Percentiles rank a stretch among this genome's conserved stretches.
These are phyloP conservation scores for Larix sibirica DNA, from an alignment of 83 land plant species.

Conservation along the genomic window DNA sequence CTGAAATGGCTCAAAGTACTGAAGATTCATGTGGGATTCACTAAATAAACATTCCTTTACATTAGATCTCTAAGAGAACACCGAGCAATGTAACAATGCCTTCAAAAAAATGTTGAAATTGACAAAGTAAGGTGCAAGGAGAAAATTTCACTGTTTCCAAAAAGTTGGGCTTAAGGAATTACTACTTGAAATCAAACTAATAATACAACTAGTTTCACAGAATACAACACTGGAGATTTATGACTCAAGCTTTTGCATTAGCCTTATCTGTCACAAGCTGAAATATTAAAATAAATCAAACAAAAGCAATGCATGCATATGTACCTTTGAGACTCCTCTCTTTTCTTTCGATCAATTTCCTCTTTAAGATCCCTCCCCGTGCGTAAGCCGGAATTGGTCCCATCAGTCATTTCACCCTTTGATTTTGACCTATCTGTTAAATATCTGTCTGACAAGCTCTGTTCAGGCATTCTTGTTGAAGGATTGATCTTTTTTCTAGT, in stretches of 20 bases:
- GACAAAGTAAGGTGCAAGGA: neutral
- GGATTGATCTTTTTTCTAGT: neutral
- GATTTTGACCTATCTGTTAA: slow-evolving; percentile 9
- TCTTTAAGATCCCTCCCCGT: slow-evolving; percentile 43
- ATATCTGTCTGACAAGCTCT: slow-evolving; percentile 4
- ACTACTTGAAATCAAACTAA: neutral
- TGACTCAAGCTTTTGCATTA: neutral
- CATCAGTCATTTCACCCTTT: slow-evolving; percentile 17
- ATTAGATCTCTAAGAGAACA: neutral
- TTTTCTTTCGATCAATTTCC: slow-evolving; percentile 43
- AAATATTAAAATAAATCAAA: slow-evolving; percentile 5
- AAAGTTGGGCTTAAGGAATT: neutral
- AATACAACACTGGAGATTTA: neutral
- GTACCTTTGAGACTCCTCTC: slow-evolving; percentile 35
- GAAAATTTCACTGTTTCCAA: neutral
- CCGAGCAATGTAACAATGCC: neutral
- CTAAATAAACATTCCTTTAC: neutral
- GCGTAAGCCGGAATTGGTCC: slow-evolving; percentile 44
- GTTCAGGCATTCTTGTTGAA: neutral
- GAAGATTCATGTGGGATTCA: neutral
- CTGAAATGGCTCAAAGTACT: neutral
- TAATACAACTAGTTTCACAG: neutral
- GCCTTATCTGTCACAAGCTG: slow-evolving; percentile 1
- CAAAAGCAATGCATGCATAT: neutral
- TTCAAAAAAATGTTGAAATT: neutral